These are phyloP conservation scores for Corymbia maculata DNA, from an alignment of 345 rosid species.

Conservation along the genomic window DNA sequence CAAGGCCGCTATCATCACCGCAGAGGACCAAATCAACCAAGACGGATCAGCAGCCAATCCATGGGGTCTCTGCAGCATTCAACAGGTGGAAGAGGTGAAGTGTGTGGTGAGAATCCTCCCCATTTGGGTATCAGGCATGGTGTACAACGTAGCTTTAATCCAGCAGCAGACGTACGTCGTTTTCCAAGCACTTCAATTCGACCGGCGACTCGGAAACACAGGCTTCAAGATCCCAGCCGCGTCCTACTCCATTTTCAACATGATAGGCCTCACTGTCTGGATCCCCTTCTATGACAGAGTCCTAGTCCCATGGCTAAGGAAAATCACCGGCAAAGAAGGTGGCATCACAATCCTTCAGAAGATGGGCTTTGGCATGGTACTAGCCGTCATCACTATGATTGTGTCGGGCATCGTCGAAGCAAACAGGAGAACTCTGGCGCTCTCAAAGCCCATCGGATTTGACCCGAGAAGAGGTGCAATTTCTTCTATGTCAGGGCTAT, in stretches of 20 bases:
- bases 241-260: background rate
- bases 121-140: background rate
- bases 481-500: constrained; percentile 41
- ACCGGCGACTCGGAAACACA: background rate
- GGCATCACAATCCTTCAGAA: constrained; percentile 24
- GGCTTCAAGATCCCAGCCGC: constrained; percentile 16
- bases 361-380: constrained; percentile 32
- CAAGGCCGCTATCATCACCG: constrained; percentile 26
- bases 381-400: constrained; percentile 22
- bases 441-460: constrained; percentile 37
- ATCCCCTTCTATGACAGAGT: constrained; percentile 18
- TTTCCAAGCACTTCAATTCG: constrained; percentile 9
- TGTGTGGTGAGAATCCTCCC: constrained; percentile 12
- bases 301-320: constrained; percentile 8
- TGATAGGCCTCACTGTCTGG: constrained; percentile 12
- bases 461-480: constrained; percentile 28
- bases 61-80: constrained; percentile 40
- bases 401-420: constrained; percentile 39
- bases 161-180: constrained; percentile 7
- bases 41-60: constrained; percentile 30
- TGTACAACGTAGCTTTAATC: background rate
- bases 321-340: constrained; percentile 11
- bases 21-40: constrained; percentile 11
- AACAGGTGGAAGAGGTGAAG: constrained; percentile 44
- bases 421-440: constrained; percentile 26